Evolutionary conservation across 805 yeast genomes (phyloP), one percentile per base, ranked within the genome.

Genomic region (Barnettozyma populi): DNA sequence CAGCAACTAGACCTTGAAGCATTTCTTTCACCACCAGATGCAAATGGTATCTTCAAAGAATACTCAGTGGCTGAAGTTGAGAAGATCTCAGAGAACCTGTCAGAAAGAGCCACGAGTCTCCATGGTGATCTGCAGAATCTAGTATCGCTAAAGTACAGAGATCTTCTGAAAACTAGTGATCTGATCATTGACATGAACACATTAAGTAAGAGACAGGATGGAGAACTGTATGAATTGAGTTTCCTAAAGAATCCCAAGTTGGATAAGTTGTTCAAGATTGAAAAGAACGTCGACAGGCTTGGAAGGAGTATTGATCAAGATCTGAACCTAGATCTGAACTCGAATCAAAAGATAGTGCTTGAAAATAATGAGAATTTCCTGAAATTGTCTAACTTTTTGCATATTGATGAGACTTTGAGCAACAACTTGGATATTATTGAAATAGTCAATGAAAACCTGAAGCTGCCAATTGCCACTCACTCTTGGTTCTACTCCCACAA

Each of bases 111-210:
- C 8, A 14, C 24, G 6, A 21, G 35, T 13, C 34, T 47, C 19
- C 61, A 57, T 35, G 41, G 51, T 9, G 59, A 59, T 23, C 38
- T 60, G 7, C 48, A 61, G 29, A 50, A 45, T 3, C 47, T 60
- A 9, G 64, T 60, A 6, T 57, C 59, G 6, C 51, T 53, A 5
- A 56, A 60, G 37, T 60, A 60, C 40, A 46, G 63, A 40, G 62
- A 60, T 25, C 44, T 60, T 3, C 36, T 60, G 5, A 43, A 52
- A 5, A 59, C 60, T 1, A 62, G 61, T n/a, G 63, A 60, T 39
- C 47, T 51, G 38, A 60, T 60, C 10, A 54, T 57, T 9, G 50
- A 47, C 7, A 59, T 59, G 60, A 50, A 59, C 16, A 44, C 38
- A 4, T n/a, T 55, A 1, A 49, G 58, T 7, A 47, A 53, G 31